phyloP scores from a whole-genome alignment of 805 yeast genomes.

The Wickerhamiella kurtzmanii region DNA sequence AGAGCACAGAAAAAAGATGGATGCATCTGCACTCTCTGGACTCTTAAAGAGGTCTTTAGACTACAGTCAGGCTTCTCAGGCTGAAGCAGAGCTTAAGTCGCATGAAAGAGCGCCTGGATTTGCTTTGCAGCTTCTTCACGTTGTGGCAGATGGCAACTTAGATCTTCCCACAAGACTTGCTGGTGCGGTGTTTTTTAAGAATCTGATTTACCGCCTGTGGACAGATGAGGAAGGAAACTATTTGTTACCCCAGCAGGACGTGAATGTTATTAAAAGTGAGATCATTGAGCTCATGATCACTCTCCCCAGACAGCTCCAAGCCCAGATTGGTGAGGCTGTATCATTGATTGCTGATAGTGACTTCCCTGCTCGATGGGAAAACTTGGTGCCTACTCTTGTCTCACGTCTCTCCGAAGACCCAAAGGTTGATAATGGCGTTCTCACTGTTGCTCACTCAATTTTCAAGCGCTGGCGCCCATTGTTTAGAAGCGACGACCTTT shows the following conservation, averaged over 20 bases:
- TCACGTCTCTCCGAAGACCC: slow-evolving; percentile 44
- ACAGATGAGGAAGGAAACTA: slow-evolving; percentile 79
- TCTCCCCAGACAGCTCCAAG: slow-evolving; percentile 53
- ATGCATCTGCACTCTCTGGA: slow-evolving; percentile 18
- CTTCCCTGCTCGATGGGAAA: slow-evolving; percentile 83
- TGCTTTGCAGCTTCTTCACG: slow-evolving; percentile 57
- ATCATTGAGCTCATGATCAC: slow-evolving; percentile 77
- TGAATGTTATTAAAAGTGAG: slow-evolving; percentile 53
- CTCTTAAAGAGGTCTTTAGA: slow-evolving; percentile 20
- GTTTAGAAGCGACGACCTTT: slow-evolving; percentile 79
- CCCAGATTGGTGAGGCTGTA: slow-evolving; percentile 91
- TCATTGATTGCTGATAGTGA: slow-evolving; percentile 90
- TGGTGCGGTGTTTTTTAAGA: slow-evolving; percentile 81
- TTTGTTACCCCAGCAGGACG: slow-evolving; percentile 46
- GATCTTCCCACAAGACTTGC: slow-evolving; percentile 59
- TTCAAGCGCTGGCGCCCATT: slow-evolving; percentile 95
- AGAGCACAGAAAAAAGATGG: not conserved
- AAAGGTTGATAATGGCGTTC: slow-evolving; percentile 61
- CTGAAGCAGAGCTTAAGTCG: slow-evolving; percentile 47
- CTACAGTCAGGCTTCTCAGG: slow-evolving; percentile 21
- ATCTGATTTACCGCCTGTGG: slow-evolving; percentile 75
- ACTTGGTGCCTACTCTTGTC: slow-evolving; percentile 46
- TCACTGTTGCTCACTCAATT: slow-evolving; percentile 87
- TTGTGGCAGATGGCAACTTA: slow-evolving; percentile 51
- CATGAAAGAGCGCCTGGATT: slow-evolving; percentile 63